A percentile compares a stretch with the other conserved stretches of the same genome.
phyloP scores from a whole-genome alignment of 1,284 basidiomycete genomes.

The Cerioporus squamosus region DNA sequence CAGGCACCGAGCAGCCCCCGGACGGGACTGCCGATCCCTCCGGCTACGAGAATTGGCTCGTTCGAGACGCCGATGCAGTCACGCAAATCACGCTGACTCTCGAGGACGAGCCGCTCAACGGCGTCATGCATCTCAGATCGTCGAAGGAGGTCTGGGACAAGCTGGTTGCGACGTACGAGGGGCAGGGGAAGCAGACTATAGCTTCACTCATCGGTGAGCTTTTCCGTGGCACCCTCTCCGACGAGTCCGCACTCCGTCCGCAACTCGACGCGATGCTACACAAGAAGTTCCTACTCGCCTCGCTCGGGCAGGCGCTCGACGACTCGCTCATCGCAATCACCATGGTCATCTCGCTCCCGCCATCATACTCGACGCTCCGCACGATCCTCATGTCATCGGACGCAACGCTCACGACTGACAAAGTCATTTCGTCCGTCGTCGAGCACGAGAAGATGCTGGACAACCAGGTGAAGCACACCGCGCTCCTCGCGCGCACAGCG shows the following conservation, averaged over 20 bases:
- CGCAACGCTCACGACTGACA: slow-evolving; percentile 9
- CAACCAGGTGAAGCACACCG: slow-evolving; percentile 1
- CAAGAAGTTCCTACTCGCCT: slow-evolving; percentile 18
- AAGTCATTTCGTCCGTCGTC: slow-evolving; percentile 15
- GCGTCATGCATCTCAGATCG: slow-evolving; percentile 14
- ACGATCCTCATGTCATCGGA: slow-evolving; percentile 23
- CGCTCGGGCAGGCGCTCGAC: slow-evolving; percentile 15
- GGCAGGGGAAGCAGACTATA: slow-evolving; percentile 20
- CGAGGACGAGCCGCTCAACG: slow-evolving; percentile 23
- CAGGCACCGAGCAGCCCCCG: no score
- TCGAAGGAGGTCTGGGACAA: slow-evolving; percentile 19
- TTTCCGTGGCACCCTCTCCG: slow-evolving; percentile 23
- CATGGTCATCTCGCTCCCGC: slow-evolving; percentile 26
- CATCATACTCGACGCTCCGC: slow-evolving; percentile 24
- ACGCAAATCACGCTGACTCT: slow-evolving; percentile 28
- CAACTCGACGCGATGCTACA: slow-evolving; percentile 26
- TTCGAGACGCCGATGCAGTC: slow-evolving; percentile 14
- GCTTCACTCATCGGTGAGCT: slow-evolving; percentile 26
- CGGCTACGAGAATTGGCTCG: neutral
- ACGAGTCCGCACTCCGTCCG: slow-evolving; percentile 19
- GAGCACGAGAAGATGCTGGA: slow-evolving; percentile 17
- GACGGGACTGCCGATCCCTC: rapidly evolving
- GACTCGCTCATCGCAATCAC: slow-evolving; percentile 19
- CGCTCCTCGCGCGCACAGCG: slow-evolving; percentile 10
- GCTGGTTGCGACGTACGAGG: neutral